Evolutionary conservation across 768 basidiomycete genomes (phyloP), one percentile per base, ranked within the genome.

Genomic region (Cubamyces lactineus): DNA sequence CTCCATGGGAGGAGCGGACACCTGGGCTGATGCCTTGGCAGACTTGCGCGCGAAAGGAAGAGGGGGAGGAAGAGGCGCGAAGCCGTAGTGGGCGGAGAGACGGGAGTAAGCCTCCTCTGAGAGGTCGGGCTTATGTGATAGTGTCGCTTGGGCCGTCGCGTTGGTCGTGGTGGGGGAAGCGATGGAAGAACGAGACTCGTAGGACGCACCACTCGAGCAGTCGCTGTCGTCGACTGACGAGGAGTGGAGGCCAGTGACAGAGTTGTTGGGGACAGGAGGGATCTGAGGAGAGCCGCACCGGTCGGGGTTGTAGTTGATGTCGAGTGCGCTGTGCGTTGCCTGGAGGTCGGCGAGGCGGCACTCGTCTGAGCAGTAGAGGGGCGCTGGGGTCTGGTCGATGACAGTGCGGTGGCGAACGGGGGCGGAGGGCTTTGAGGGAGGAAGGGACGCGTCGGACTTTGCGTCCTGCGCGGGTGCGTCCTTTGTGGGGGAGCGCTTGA

Each of bases 351-450:
- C 75, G 43, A 86, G 72, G 62, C 83, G 80, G 71, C 91, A 94
- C 69, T 87, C 83, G 64, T 91, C 88, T 0, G 91, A 92, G 75
- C 91, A 94, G 76, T 94, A 93, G 61, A 93, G 82, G 19, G 91
- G 91, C 1, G 84, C 85, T n/a, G 89, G 91, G 1, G 80, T 80
- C 72, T 89, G 89, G 76, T 91, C 89, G 76, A 92, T 92, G 75
- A 91, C 79, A 12, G 85, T 85, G 48, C 85, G 85, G 45, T 82
- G 79, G 70, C 84, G 83, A 46, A 78, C 61, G 2, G 77, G 77
- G n/a, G 71, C 45, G 19, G 77, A 54, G 12, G 74, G 69, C 38
- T 69, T 71, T 19, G 69, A 12, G 45, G 70, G 63, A 3, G 71
- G 56, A 21, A 63, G 65, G 51, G 60, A 34, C 65, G 76, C 46